phyloP scores from a whole-genome alignment of 805 yeast species.

The Dipodascus geniculatus region DNA sequence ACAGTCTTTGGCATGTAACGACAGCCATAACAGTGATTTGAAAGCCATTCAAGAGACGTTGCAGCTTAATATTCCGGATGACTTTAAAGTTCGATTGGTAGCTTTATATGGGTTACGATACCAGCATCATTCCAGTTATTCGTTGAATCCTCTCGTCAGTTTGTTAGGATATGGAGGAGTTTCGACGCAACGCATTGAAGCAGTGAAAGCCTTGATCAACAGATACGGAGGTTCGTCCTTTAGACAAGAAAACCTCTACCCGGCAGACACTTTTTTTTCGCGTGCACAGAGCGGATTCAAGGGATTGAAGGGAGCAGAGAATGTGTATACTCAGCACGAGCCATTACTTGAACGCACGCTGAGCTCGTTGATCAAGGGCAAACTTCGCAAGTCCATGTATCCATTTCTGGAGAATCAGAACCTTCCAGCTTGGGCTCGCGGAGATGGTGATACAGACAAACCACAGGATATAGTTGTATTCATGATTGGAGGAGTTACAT shows the following conservation, averaged over 20 bases:
- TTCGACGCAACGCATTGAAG: slow-evolving; percentile 27
- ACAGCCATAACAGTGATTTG: slow-evolving; percentile 44
- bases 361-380: slow-evolving; percentile 31
- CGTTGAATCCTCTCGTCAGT: slow-evolving; percentile 23
- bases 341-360: slow-evolving; percentile 53
- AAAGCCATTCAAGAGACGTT: slow-evolving; percentile 46
- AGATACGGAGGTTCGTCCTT: slow-evolving; percentile 33
- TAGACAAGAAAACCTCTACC: slow-evolving; percentile 33
- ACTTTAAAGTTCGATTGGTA: slow-evolving; percentile 60
- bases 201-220: slow-evolving; percentile 34
- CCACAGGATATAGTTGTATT: slow-evolving; percentile 29
- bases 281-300: slow-evolving; percentile 33
- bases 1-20: slow-evolving; percentile 67
- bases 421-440: slow-evolving; percentile 17
- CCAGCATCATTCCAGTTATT: slow-evolving; percentile 37
- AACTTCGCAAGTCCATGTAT: slow-evolving; percentile 29
- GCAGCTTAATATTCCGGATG: slow-evolving; percentile 15
- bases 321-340: slow-evolving; percentile 79
- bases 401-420: slow-evolving; percentile 34
- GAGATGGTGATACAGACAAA: slow-evolving; percentile 19
- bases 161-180: slow-evolving; percentile 12
- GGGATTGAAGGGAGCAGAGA: slow-evolving; percentile 34
- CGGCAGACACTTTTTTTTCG: slow-evolving; percentile 27
- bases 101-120: slow-evolving; percentile 65
- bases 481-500: slow-evolving; percentile 78